Evolutionary conservation across 129 eudicot species (phyloP).

Genomic region (Pseudognaphalium luteoalbum): DNA sequence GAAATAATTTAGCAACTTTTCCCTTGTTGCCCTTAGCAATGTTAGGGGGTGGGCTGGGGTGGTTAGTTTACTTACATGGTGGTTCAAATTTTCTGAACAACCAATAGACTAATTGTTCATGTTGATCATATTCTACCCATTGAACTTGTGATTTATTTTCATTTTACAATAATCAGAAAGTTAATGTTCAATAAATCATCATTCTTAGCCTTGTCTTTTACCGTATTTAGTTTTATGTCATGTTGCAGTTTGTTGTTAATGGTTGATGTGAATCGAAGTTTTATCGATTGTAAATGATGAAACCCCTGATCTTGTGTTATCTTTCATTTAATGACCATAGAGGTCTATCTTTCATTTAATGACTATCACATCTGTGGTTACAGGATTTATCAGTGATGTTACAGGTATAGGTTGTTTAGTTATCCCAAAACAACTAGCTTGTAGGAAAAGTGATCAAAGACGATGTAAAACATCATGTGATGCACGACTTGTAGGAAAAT

Average conservation of each 20-base stretch:
- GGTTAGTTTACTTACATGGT: slow-evolving; percentile 26
- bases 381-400: too few species aligned
- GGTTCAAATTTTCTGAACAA: slow-evolving; percentile 42
- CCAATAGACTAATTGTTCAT: slow-evolving; percentile 34
- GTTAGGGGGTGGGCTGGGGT: slow-evolving; percentile 12
- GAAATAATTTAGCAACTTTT: slow-evolving; percentile 27
- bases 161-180: slow-evolving; percentile 35
- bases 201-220: not conserved
- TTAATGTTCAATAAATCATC: not conserved
- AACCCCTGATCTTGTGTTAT: too few species aligned
- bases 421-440: too few species aligned
- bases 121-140: slow-evolving; percentile 34
- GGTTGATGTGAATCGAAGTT: not conserved
- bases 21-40: slow-evolving; percentile 28
- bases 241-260: not conserved
- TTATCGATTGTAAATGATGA: too few species aligned
- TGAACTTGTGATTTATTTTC: slow-evolving; percentile 28
- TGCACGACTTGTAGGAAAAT: not conserved
- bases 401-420: too few species aligned
- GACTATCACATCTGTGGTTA: too few species aligned
- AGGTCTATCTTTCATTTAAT: too few species aligned
- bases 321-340: too few species aligned
- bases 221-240: not conserved
- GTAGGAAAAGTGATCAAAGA: not conserved
- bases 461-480: not conserved